Evolutionary conservation across 768 basidiomycete species (phyloP).

Genomic region (Udeniomyces megalosporus): DNA sequence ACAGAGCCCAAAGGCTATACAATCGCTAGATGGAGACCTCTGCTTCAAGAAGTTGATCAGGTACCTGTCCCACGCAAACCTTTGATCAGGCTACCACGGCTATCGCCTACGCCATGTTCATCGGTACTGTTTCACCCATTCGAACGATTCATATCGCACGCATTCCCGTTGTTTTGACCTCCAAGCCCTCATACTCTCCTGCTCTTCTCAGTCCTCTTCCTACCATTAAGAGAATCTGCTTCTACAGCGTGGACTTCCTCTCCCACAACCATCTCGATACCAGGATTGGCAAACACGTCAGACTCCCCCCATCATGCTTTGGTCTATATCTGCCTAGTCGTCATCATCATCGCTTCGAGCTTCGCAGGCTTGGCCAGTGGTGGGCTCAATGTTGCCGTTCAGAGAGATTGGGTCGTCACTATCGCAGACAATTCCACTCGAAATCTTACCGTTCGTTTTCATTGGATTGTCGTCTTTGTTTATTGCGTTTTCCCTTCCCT

Average conservation of each 20-base stretch:
- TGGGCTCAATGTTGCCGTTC: constrained; percentile 35
- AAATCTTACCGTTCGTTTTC: constrained; percentile 32
- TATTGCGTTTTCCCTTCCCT: too few relatives aligned
- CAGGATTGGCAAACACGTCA: neutral
- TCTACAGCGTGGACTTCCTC: neutral
- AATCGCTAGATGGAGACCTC: too few relatives aligned
- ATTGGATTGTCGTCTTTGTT: too few relatives aligned
- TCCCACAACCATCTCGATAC: neutral
- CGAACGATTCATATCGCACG: neutral
- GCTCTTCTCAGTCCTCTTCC: neutral
- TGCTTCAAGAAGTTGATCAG: too few relatives aligned
- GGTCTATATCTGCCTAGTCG: constrained; percentile 28
- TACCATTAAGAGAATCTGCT: neutral
- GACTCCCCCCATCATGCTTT: neutral
- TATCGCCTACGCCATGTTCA: neutral
- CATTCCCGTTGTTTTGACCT: neutral
- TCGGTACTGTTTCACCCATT: neutral
- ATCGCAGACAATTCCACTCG: constrained; percentile 31
- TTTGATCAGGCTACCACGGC: neutral
- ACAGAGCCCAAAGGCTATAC: too few relatives aligned
- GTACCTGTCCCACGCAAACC: too few relatives aligned
- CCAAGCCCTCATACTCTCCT: neutral
- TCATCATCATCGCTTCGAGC: constrained; percentile 30
- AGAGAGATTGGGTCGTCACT: constrained; percentile 38
- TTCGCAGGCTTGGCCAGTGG: constrained; percentile 33